Evolutionary conservation across 768 basidiomycete species (phyloP).

Genomic region (Hemileccinum impolitum): DNA sequence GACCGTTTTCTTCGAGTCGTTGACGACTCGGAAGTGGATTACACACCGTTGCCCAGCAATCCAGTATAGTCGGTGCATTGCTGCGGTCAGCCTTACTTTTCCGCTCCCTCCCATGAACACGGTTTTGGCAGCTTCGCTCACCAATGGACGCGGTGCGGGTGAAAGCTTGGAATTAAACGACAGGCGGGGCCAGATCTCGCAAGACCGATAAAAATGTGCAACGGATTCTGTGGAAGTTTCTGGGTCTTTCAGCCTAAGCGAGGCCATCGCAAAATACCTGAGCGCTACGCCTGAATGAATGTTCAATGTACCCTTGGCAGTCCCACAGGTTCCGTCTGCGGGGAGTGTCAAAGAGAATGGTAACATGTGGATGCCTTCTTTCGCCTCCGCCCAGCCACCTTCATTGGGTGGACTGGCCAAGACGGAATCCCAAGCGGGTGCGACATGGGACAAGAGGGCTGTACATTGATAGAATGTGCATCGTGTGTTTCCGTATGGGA

Average conservation of each 20-base stretch:
- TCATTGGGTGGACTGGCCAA: slow-evolving; percentile 45
- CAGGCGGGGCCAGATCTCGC: slow-evolving; percentile 76
- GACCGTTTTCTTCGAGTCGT: slow-evolving; percentile 65
- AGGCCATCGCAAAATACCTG: slow-evolving; percentile 81
- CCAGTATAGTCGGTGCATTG: slow-evolving; percentile 72
- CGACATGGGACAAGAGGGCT: slow-evolving; percentile 46
- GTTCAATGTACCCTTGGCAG: slow-evolving; percentile 55
- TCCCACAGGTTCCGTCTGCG: slow-evolving; percentile 46
- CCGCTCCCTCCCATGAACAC: slow-evolving; percentile 64
- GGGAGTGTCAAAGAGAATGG: slow-evolving; percentile 74
- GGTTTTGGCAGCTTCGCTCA: slow-evolving; percentile 50
- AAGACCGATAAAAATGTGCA: slow-evolving; percentile 85
- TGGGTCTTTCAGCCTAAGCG: slow-evolving; percentile 68
- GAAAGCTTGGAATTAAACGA: slow-evolving; percentile 59
- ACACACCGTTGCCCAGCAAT: slow-evolving; percentile 77
- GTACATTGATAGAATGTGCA: slow-evolving; percentile 84
- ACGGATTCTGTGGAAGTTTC: slow-evolving; percentile 62
- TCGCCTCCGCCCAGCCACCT: slow-evolving; percentile 61
- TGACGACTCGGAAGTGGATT: slow-evolving; percentile 61
- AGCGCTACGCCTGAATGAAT: slow-evolving; percentile 59
- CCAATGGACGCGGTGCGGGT: slow-evolving; percentile 56
- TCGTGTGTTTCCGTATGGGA: slow-evolving; percentile 51
- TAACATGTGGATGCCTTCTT: slow-evolving; percentile 64
- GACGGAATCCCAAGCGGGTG: slow-evolving; percentile 42
- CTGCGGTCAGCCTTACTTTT: slow-evolving; percentile 62